phyloP scores from a whole-genome alignment of 1,284 basidiomycete species.

The Sanghuangporus baumii region DNA sequence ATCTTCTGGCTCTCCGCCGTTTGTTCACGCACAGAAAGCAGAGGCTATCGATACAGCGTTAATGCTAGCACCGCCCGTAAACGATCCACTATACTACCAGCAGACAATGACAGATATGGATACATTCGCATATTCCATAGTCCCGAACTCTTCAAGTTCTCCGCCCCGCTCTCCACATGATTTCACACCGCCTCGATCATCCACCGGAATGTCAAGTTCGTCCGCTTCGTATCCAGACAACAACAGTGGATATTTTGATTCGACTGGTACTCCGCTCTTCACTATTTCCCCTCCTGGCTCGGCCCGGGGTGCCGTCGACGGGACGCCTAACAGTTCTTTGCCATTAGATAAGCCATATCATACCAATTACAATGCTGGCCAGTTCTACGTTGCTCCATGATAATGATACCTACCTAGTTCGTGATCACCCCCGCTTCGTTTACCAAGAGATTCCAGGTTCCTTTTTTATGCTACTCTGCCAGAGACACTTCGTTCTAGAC shows the following conservation, averaged over 20 bases:
- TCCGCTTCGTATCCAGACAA: conserved; percentile 10
- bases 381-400: conserved; percentile 14
- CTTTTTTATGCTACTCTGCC: not conserved
- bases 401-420: not conserved
- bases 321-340: not conserved
- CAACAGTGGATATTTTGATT: conserved; percentile 5
- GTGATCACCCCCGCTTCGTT: not conserved
- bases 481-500: not conserved
- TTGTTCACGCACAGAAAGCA: conserved; percentile 5
- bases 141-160: not conserved
- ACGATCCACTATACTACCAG: conserved; percentile 1
- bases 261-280: conserved; percentile 1
- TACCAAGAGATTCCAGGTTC: not conserved
- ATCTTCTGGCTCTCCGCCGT: conserved; percentile 15
- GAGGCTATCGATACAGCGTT: conserved; percentile 11
- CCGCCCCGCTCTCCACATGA: conserved; percentile 12
- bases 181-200: conserved; percentile 16
- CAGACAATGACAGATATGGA: conserved; percentile 6
- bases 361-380: not conserved
- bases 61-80: conserved; percentile 6
- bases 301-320: conserved; percentile 8
- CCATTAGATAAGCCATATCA: conserved; percentile 10
- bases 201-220: conserved; percentile 16
- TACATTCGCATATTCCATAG: conserved; percentile 16
- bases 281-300: conserved; percentile 13